A percentile compares a stretch with the other conserved stretches of the same genome.
These are phyloP conservation scores for Termitomyces sp. DNA, from an alignment of 768 basidiomycete genomes.

Conservation along the genomic window DNA sequence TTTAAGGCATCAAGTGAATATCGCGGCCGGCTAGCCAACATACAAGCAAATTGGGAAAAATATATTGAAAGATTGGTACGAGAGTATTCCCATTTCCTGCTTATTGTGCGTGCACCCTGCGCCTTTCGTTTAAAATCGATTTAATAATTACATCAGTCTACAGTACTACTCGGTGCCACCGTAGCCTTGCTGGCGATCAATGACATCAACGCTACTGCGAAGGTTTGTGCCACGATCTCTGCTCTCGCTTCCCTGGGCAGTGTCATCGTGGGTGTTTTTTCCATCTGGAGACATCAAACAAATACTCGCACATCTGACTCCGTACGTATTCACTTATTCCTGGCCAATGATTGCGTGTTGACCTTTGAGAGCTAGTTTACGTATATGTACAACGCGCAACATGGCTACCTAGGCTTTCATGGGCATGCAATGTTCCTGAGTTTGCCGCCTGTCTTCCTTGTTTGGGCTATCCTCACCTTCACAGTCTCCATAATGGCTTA, in stretches of 20 bases:
- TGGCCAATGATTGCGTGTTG: background rate
- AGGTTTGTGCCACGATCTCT: slow-evolving; percentile 36
- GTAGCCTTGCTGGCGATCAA: slow-evolving; percentile 43
- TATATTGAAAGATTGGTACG: slow-evolving; percentile 46
- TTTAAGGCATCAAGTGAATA: slow-evolving; percentile 36
- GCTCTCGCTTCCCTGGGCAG: slow-evolving; percentile 48
- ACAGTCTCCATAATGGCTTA: slow-evolving; percentile 40
- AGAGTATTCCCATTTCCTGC: slow-evolving; percentile 52
- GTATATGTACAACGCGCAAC: slow-evolving; percentile 48
- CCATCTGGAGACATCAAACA: slow-evolving; percentile 50
- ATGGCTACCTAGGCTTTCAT: slow-evolving; percentile 36
- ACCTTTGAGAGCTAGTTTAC: slow-evolving; percentile 31
- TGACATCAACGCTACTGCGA: slow-evolving; percentile 28
- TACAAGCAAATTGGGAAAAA: slow-evolving; percentile 43
- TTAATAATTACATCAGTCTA: slow-evolving; percentile 27
- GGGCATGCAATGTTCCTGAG: slow-evolving; percentile 48
- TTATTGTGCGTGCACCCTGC: slow-evolving; percentile 35
- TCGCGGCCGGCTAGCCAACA: slow-evolving; percentile 39
- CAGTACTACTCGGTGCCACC: slow-evolving; percentile 50
- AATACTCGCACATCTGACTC: slow-evolving; percentile 39
- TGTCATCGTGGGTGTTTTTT: slow-evolving; percentile 50
- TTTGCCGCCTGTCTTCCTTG: slow-evolving; percentile 47
- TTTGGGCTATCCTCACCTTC: slow-evolving; percentile 50
- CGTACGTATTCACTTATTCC: slow-evolving; percentile 18
- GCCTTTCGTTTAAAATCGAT: background rate